Conservation (phyloP, 352 stramenopile genomes). For the Globisporangium radiosum region DNA sequence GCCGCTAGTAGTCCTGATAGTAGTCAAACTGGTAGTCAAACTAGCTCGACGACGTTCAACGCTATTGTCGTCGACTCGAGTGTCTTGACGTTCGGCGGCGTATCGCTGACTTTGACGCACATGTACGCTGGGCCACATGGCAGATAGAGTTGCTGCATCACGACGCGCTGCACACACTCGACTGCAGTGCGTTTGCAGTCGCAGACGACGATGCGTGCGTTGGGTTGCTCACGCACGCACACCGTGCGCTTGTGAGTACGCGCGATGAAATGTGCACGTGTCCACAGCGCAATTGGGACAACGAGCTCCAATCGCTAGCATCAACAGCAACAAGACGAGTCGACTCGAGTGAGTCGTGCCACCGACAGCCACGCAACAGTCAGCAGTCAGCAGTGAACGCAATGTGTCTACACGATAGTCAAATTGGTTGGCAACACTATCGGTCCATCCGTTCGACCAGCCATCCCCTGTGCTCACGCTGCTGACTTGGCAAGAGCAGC, state of each 20-base stretch:
- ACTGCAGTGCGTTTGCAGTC: constrained; percentile 10
- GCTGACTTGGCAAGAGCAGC: constrained; percentile 29
- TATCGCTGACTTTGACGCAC: constrained; percentile 39
- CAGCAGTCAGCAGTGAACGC: too few species aligned
- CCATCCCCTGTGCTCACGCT: constrained; percentile 12
- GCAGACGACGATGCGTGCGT: constrained; percentile 28
- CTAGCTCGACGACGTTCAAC: too few species aligned
- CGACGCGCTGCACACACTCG: constrained; percentile 16
- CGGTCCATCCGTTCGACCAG: neutral
- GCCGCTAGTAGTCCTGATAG: too few species aligned
- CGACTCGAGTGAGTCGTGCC: too few species aligned
- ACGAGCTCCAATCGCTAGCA: too few species aligned
- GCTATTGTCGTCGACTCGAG: too few species aligned
- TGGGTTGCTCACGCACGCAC: constrained; percentile 47
- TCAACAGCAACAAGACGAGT: too few species aligned
- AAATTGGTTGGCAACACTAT: too few species aligned
- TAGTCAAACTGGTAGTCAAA: too few species aligned
- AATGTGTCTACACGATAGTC: too few species aligned
- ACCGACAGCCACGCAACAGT: too few species aligned
- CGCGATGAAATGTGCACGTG: constrained; percentile 34
- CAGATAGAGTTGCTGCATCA: constrained; percentile 17
- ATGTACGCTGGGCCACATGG: constrained; percentile 20
- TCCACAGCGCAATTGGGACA: too few species aligned
- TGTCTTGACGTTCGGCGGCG: constrained; percentile 11
- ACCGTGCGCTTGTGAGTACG: constrained; percentile 40